These are phyloP conservation scores for sunflower (Helianthus annuus) DNA, from an alignment of 129 eudicot species.

Conservation along the genomic window DNA sequence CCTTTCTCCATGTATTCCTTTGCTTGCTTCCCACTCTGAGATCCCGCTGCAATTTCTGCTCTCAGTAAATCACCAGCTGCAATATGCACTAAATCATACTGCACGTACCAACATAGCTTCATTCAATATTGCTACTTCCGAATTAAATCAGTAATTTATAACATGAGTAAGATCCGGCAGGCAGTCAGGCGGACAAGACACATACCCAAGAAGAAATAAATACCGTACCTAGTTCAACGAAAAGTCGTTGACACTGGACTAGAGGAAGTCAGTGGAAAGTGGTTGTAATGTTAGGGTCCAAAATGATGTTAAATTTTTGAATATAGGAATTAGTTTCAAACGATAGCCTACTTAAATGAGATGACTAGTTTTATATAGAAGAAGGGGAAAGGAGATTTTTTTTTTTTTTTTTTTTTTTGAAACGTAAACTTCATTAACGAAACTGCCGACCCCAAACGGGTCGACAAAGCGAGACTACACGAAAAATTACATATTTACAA, in stretches of 20 bases:
- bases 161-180: neutral
- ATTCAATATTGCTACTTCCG: slow-evolving; percentile 12
- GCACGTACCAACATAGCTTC: slow-evolving; percentile 43
- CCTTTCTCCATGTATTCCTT: slow-evolving; percentile 96
- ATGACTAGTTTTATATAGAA: neutral
- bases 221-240: neutral
- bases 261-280: neutral
- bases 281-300: neutral
- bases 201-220: neutral
- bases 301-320: neutral
- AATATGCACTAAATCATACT: slow-evolving; percentile 92
- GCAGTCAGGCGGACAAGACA: neutral
- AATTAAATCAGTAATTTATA: neutral
- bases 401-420: too few relatives aligned
- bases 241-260: neutral
- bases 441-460: too few relatives aligned
- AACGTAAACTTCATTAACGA: too few relatives aligned
- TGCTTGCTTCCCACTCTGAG: slow-evolving; percentile 82
- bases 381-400: neutral
- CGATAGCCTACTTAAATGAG: neutral
- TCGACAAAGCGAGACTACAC: too few relatives aligned
- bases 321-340: neutral
- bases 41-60: slow-evolving; percentile 87
- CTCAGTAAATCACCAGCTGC: slow-evolving; percentile 93
- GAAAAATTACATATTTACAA: too few relatives aligned